Base-by-base conservation (phyloP, 148 eudicot species). In the Persicaria tinctoria region DNA sequence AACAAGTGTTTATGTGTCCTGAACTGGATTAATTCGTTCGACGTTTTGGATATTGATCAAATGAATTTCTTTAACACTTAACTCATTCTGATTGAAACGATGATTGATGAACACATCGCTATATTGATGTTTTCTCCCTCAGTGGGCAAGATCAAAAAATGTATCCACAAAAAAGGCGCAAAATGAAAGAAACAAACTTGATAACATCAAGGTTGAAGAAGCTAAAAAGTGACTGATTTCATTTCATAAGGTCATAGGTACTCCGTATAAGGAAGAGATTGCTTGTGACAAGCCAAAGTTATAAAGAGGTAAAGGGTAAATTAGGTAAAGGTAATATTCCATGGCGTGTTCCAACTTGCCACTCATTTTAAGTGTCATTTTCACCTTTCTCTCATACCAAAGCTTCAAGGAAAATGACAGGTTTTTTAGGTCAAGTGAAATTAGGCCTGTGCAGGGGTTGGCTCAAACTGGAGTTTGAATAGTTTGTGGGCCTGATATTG, bases 371-470 rank as follows among this genome's bases (percentile, higher is more conserved):
- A 32, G 41, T 66, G 70, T 66, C 70, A 66, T 13, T 66, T 41
- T 66, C 70, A 66, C 41, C 70, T 66, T 66, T 66, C 70, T 38
- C 70, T 66, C 70, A 5, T 66, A 66, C 70, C 70, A 5, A 66
- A 66, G 70, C 18, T 63, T 63, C 12, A 63, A 63, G 2, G 45
- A 63, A 32, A 63, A 11, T 66, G 46, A 5, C 64, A 6, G 27
- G 32, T 59, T 59, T 50, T 32, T 59, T 18, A 1, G 64, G 38
- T 59, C 64, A 18, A 59, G 20, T 59, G 20, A 59, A 8, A 18
- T 7, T 20, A 32, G 41, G n/a, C 23, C 5, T 55, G 17, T 55
- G 20, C 64, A 59, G 41, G 41, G 41, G 41, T 32, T 32, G 41
- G 3, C 41, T 51, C 14, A 51, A 57, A 57, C 7, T 17, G 63